Conservation (phyloP, 2,329 filamentous ascomycete genomes). For the Endoconidiophora laricicola region DNA sequence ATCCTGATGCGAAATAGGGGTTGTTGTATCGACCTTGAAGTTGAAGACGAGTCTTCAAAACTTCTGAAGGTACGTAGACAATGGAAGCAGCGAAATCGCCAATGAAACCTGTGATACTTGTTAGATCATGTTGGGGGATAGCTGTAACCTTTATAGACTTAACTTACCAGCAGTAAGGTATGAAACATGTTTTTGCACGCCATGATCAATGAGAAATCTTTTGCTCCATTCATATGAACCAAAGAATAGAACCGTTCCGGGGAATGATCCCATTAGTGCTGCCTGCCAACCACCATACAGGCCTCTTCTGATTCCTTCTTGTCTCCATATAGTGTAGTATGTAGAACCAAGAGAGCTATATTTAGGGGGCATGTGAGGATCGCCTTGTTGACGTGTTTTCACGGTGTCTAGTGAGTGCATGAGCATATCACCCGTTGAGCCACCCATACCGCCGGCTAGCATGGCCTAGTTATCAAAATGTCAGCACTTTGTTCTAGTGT, state of each 20-base stretch:
- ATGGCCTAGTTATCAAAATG: constrained; percentile 46
- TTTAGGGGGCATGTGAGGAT: constrained; percentile 80
- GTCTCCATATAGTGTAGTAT: constrained; percentile 81
- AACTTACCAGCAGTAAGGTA: constrained; percentile 66
- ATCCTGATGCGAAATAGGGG: constrained; percentile 80
- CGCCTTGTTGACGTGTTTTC: constrained; percentile 93
- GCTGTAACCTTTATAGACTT: background rate
- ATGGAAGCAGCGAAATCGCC: constrained; percentile 85
- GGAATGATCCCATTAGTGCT: constrained; percentile 80
- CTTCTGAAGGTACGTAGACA: constrained; percentile 92
- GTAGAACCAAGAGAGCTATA: constrained; percentile 82
- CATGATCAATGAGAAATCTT: constrained; percentile 67
- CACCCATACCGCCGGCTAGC: constrained; percentile 85
- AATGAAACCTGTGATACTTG: constrained; percentile 49
- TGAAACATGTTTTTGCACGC: constrained; percentile 64
- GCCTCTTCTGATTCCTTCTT: constrained; percentile 74
- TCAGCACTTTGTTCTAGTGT: background rate
- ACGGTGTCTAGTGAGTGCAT: constrained; percentile 99
- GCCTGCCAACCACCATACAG: constrained; percentile 89
- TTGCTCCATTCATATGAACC: constrained; percentile 95
- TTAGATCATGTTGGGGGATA: constrained; percentile 11
- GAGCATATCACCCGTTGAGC: constrained; percentile 84
- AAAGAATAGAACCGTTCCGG: constrained; percentile 88
- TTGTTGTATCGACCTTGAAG: constrained; percentile 93
- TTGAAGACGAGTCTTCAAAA: constrained; percentile 91